These are phyloP conservation scores for Boechera retrofracta DNA, from an alignment of 345 rosid species.

Conservation along the genomic window DNA sequence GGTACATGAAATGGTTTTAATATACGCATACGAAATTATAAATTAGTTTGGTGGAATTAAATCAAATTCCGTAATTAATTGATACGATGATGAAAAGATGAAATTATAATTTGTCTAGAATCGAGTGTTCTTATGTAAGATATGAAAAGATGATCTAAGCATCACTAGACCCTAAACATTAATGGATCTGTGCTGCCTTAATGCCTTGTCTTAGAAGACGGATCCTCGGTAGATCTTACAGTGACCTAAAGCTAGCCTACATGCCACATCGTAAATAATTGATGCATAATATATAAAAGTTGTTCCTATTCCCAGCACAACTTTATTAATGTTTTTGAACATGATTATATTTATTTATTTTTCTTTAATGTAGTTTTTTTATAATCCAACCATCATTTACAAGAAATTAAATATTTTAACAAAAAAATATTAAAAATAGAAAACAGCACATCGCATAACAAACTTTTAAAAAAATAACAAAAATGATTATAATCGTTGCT, in stretches of 20 bases:
- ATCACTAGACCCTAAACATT: too few relatives aligned
- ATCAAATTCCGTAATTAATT: background rate
- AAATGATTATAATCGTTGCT: too few relatives aligned
- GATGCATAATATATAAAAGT: background rate
- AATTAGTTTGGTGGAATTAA: background rate
- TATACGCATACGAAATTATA: constrained; percentile 4
- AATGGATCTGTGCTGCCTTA: background rate
- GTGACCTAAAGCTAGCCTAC: background rate
- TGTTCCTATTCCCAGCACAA: background rate
- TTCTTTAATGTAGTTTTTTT: too few relatives aligned
- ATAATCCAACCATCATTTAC: too few relatives aligned
- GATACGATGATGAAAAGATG: background rate
- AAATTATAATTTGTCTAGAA: background rate
- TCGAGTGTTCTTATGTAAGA: background rate
- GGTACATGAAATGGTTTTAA: constrained; percentile 6
- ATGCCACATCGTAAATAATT: background rate
- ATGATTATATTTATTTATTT: too few relatives aligned
- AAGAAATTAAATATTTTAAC: too few relatives aligned
- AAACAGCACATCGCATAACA: too few relatives aligned
- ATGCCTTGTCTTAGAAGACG: background rate
- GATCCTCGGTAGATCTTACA: background rate
- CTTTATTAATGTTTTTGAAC: too few relatives aligned
- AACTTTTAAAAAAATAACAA: too few relatives aligned
- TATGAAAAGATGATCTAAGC: background rate
- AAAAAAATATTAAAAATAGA: too few relatives aligned